These are phyloP conservation scores for Rhizopogon vulgaris DNA, from an alignment of 768 basidiomycete genomes.

Conservation along the genomic window DNA sequence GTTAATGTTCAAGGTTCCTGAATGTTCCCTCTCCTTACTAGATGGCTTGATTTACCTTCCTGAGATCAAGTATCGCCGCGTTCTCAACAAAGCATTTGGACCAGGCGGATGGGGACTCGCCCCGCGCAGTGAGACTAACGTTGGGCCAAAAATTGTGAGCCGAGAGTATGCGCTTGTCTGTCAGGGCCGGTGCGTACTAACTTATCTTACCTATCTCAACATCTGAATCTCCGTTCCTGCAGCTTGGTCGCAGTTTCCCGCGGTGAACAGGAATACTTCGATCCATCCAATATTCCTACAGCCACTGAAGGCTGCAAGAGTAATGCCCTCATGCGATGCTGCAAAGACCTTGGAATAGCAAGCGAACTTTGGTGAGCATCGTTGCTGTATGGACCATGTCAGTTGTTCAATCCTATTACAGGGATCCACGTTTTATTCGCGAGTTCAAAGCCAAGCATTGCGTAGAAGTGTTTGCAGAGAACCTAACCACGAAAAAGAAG, in stretches of 20 bases:
- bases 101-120: constrained; percentile 97
- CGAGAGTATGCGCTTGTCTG: constrained; percentile 94
- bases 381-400: background rate
- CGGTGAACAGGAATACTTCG: constrained; percentile 97
- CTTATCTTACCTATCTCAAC: background rate
- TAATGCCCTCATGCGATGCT: constrained; percentile 96
- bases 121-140: constrained; percentile 87
- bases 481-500: constrained; percentile 86
- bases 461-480: constrained; percentile 81
- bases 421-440: constrained; percentile 95
- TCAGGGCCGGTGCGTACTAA: constrained; percentile 64
- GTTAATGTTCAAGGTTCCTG: background rate
- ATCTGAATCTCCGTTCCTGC: background rate
- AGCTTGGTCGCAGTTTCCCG: constrained; percentile 88
- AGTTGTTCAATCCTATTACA: constrained; percentile 21
- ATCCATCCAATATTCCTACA: constrained; percentile 83
- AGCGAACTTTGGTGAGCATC: constrained; percentile 83
- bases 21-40: constrained; percentile 21
- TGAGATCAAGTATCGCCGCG: constrained; percentile 93
- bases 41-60: constrained; percentile 94
- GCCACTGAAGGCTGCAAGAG: constrained; percentile 94
- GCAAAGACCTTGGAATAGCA: constrained; percentile 93
- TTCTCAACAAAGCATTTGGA: constrained; percentile 89
- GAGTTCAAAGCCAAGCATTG: constrained; percentile 85
- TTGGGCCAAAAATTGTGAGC: constrained; percentile 81